Evolutionary conservation across 108 stramenopile genomes (phyloP), one percentile per base, ranked within the genome.

Genomic region (Aurantiochytrium sp.): DNA sequence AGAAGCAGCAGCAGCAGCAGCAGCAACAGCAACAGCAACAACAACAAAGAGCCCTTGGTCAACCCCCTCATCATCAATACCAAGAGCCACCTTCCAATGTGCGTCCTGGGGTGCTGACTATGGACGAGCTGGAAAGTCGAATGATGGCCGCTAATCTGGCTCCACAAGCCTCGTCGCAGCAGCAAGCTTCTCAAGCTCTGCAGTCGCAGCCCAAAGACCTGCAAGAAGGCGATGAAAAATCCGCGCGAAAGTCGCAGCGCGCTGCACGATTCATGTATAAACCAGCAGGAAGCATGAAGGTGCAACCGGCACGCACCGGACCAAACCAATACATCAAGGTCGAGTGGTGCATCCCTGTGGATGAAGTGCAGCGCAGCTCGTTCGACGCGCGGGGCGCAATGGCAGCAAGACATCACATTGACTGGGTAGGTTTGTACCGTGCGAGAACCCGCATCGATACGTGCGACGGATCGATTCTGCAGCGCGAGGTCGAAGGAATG

Each of bases 371-470:
- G 76, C 76, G 49, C 42, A 69, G 64, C 25, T 12, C 76, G 0
- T 35, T 25, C 51, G 10, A 83, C 0, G n/a, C 18, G 12, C 12
- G 16, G 6, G n/a, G 49, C 76, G n/a, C 51, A 16, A 6, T 43
- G 23, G 51, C 44, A n/a, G 10, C 51, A 3, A 10, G 42, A 12
- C 49, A 53, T 23, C 23, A n/a, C 14, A 3, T 23, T 0, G 76
- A 83, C 23, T 83, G 76, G 76, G 76, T 83, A 6, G 76, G 76
- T 6, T 45, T 83, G 12, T 83, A 53, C 28, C 76, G 76, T 23
- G 76, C 76, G 51, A 43, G 76, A 23, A 83, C 76, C n/a, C 45
- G 76, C 18, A 53, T 83, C 49, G 76, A 83, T 83, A 53, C 76
- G n/a, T 83, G 49, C 5, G 76, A 83, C 28, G 76, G 76, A 6